Evolutionary conservation across 2,329 filamentous ascomycete genomes (phyloP).

Genomic region (Colletotrichum sp.): DNA sequence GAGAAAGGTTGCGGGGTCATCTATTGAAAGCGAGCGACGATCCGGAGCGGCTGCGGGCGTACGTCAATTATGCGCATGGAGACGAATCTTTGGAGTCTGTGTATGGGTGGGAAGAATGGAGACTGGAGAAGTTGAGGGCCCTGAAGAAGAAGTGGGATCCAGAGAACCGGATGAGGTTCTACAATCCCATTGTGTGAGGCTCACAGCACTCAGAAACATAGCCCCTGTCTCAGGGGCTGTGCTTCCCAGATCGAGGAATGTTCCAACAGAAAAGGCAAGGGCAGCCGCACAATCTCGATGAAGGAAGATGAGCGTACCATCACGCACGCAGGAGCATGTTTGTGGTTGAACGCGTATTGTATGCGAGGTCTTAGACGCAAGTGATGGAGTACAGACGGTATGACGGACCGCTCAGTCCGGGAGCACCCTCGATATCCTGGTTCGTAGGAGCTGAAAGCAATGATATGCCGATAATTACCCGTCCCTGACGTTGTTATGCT

Average conservation of each 20-base stretch:
- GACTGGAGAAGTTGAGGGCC: constrained; percentile 25
- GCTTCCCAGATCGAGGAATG: not conserved
- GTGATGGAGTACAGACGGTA: not conserved
- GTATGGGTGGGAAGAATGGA: constrained; percentile 27
- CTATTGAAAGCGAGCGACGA: constrained; percentile 26
- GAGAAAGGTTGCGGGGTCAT: constrained; percentile 26
- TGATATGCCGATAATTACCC: not conserved
- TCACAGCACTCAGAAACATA: not conserved
- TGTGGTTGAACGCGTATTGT: not conserved
- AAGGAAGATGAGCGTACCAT: not conserved
- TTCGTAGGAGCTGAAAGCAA: not conserved
- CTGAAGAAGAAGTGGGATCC: constrained; percentile 33
- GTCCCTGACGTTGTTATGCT: rapidly evolving
- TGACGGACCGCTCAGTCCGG: not conserved
- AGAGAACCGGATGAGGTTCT: constrained; percentile 28
- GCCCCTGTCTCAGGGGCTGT: not conserved
- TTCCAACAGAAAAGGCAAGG: not conserved
- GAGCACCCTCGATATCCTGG: not conserved
- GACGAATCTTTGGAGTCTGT: constrained; percentile 30
- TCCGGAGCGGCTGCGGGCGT: constrained; percentile 29
- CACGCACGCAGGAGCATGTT: not conserved
- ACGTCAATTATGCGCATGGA: constrained; percentile 37
- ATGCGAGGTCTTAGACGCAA: not conserved
- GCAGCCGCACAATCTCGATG: not conserved
- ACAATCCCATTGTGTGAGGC: constrained; percentile 24